Evolutionary conservation across 306 rosid genomes (phyloP).

Genomic region (Ochetophila trinervis): DNA sequence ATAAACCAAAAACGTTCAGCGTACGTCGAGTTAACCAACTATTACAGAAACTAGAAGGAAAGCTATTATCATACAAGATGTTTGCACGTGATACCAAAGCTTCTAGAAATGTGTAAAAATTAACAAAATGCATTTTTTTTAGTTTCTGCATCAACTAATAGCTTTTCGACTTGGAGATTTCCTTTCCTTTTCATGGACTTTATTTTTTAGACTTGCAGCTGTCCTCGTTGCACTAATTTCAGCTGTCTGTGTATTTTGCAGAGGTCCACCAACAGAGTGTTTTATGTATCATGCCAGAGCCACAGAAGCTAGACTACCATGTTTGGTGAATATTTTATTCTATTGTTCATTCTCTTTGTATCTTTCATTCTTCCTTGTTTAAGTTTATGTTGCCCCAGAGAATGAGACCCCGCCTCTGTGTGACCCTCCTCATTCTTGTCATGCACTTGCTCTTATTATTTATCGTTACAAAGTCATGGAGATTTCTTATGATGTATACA

Average conservation of each 20-base stretch:
- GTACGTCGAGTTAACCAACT: slow-evolving; percentile 65
- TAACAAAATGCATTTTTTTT: neutral
- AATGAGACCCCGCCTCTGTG: neutral
- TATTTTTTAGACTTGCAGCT: slow-evolving; percentile 15
- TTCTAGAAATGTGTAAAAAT: slow-evolving; percentile 84
- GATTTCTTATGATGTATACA: neutral
- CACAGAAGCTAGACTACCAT: slow-evolving; percentile 58
- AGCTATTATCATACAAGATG: slow-evolving; percentile 80
- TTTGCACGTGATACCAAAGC: slow-evolving; percentile 98
- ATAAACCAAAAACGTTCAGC: slow-evolving; percentile 52
- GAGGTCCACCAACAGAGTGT: slow-evolving; percentile 97
- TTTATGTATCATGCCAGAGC: slow-evolving; percentile 91
- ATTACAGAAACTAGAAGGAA: slow-evolving; percentile 73
- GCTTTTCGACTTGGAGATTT: slow-evolving; percentile 10
- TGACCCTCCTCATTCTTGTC: neutral
- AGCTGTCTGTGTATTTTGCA: slow-evolving; percentile 41
- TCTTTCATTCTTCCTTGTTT: neutral
- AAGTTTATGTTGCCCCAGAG: too few relatives aligned
- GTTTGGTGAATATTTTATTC: slow-evolving; percentile 37
- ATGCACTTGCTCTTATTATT: neutral
- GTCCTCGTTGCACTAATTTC: slow-evolving; percentile 23
- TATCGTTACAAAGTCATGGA: neutral
- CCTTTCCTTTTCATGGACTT: slow-evolving; percentile 20
- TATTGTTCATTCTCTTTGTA: slow-evolving; percentile 10
- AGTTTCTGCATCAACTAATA: too few relatives aligned